These are phyloP conservation scores for Sclerotinia minor DNA, from an alignment of 2,329 filamentous ascomycete genomes.

Conservation along the genomic window DNA sequence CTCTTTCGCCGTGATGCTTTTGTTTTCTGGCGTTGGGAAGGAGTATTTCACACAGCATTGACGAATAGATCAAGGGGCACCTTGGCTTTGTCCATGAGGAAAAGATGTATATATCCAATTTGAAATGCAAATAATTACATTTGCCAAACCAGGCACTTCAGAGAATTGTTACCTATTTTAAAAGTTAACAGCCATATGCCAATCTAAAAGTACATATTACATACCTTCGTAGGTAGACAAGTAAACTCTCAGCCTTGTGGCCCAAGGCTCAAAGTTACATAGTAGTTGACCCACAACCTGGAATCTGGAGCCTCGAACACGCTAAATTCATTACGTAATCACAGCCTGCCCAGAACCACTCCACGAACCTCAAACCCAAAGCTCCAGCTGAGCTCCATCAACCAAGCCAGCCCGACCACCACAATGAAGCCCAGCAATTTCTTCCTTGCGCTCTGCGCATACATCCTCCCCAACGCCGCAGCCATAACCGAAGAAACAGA, in stretches of 20 bases:
- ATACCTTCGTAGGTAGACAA: not conserved
- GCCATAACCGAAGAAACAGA: constrained; percentile 44
- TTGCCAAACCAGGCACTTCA: constrained; percentile 3
- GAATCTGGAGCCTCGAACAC: constrained; percentile 3
- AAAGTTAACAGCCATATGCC: not conserved
- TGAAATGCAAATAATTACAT: constrained; percentile 14
- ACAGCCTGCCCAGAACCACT: constrained; percentile 25
- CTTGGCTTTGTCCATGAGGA: constrained; percentile 1
- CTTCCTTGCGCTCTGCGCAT: constrained; percentile 45
- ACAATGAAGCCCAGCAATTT: constrained; percentile 45
- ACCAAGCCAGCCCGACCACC: not conserved
- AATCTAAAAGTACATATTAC: not conserved
- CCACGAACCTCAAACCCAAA: constrained; percentile 24
- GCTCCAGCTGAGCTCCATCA: constrained; percentile 10
- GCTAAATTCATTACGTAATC: constrained; percentile 13
- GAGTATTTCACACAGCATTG: constrained; percentile 13
- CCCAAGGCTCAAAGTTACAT: not conserved
- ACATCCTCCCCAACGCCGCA: constrained; percentile 45
- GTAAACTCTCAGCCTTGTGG: not conserved
- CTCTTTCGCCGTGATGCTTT: constrained; percentile 18
- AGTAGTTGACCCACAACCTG: not conserved
- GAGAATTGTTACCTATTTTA: not conserved
- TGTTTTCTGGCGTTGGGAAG: constrained; percentile 21
- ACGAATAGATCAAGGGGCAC: constrained; percentile 11
- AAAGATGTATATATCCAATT: constrained; percentile 20